Conservation (phyloP, 192 early-diverging fungal genomes). For the Mortierella alpina region DNA sequence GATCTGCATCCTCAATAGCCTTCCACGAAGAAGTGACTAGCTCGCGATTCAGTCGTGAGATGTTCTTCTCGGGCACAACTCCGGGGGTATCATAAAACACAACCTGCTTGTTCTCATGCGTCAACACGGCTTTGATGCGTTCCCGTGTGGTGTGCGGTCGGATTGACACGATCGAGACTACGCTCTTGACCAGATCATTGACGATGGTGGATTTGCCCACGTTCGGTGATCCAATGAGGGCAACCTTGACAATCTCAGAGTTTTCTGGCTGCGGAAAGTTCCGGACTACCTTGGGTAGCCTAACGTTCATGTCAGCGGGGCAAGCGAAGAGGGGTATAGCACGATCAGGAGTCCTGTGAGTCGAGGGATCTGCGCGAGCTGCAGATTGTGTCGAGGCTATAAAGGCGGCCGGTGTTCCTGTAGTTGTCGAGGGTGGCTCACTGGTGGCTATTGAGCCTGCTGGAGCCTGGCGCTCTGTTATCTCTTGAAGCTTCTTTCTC, state of each 20-base stretch:
- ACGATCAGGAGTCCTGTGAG: slow-evolving; percentile 12
- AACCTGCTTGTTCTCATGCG: slow-evolving; percentile 71
- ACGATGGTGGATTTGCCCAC: slow-evolving; percentile 84
- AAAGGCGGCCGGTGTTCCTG: background rate
- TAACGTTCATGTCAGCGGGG: slow-evolving; percentile 48
- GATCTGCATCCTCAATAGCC: slow-evolving; percentile 65
- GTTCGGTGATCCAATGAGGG: slow-evolving; percentile 76
- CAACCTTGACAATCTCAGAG: slow-evolving; percentile 69
- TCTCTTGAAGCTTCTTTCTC: slow-evolving; percentile 23
- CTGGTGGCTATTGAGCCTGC: background rate
- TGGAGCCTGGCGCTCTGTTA: slow-evolving; percentile 15
- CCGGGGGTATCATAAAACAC: slow-evolving; percentile 77
- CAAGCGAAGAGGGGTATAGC: slow-evolving; percentile 35
- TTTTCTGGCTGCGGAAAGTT: slow-evolving; percentile 69
- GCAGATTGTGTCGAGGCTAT: background rate
- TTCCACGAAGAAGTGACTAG: slow-evolving; percentile 70
- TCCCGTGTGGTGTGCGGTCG: slow-evolving; percentile 79
- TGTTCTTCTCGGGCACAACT: slow-evolving; percentile 58
- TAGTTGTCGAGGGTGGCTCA: background rate
- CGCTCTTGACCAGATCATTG: slow-evolving; percentile 66
- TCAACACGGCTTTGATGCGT: slow-evolving; percentile 67
- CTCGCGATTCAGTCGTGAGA: slow-evolving; percentile 58
- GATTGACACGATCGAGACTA: slow-evolving; percentile 74
- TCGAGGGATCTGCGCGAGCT: background rate
- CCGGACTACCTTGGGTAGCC: slow-evolving; percentile 51